Evolutionary conservation across 148 eudicot genomes (phyloP).

Genomic region (Camellia granthamiana): DNA sequence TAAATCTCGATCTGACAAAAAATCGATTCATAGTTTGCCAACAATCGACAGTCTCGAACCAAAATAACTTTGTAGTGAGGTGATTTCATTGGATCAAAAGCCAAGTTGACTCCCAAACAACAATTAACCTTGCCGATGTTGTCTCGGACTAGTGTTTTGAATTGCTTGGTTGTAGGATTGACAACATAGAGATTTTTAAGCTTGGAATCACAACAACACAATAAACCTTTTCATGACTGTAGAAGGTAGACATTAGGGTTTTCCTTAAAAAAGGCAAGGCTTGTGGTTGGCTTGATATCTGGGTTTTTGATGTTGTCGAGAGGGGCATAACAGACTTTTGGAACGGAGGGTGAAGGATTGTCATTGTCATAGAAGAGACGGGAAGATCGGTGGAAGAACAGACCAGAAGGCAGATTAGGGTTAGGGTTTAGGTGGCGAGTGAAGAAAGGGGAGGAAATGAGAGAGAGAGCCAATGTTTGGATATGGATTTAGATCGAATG

Average conservation of each 20-base stretch:
- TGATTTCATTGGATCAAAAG: constrained; percentile 17
- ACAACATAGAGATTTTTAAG: not conserved
- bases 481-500: constrained; percentile 21
- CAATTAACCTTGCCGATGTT: too few species aligned
- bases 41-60: not conserved
- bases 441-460: constrained; percentile 14
- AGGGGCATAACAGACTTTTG: too few species aligned
- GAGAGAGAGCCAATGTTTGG: constrained; percentile 20
- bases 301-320: too few species aligned
- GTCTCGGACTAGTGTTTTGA: not conserved
- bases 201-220: not conserved
- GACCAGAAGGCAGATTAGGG: not conserved
- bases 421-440: not conserved
- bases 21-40: not conserved
- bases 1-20: constrained; percentile 10
- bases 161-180: constrained; percentile 16
- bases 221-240: not conserved
- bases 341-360: too few species aligned
- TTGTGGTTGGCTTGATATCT: too few species aligned
- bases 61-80: constrained; percentile 17
- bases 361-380: too few species aligned
- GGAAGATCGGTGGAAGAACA: not conserved
- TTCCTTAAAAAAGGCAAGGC: too few species aligned
- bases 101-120: not conserved
- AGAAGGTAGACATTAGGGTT: too few species aligned